phyloP scores from a whole-genome alignment of 768 basidiomycete genomes.

The Mycena sanguinolenta region DNA sequence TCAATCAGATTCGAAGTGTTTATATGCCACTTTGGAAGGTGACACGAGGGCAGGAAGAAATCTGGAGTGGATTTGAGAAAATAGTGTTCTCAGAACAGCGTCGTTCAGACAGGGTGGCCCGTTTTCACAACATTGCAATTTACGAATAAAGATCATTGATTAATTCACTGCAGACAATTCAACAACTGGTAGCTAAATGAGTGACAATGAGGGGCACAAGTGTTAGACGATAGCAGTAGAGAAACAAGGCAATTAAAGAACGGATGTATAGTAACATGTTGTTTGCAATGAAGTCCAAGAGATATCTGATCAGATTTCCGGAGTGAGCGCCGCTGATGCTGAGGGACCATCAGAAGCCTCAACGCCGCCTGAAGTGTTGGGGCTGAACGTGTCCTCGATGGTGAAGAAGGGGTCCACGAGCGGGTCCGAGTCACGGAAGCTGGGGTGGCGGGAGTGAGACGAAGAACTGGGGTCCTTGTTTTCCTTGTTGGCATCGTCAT shows the following conservation, averaged over 20 bases:
- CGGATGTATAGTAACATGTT: too few relatives aligned
- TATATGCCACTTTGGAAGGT: slow-evolving; percentile 56
- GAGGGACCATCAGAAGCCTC: too few relatives aligned
- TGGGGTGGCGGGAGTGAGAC: not conserved
- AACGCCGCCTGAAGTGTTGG: too few relatives aligned
- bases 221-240: too few relatives aligned
- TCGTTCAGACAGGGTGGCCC: slow-evolving; percentile 47
- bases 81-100: slow-evolving; percentile 54
- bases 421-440: not conserved
- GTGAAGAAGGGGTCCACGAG: too few relatives aligned
- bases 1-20: slow-evolving; percentile 57
- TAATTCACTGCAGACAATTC: not conserved
- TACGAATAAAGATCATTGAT: slow-evolving; percentile 27
- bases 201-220: not conserved
- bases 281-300: too few relatives aligned
- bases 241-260: too few relatives aligned
- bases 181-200: not conserved
- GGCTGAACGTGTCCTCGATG: too few relatives aligned
- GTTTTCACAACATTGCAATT: slow-evolving; percentile 48
- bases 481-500: not conserved
- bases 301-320: too few relatives aligned
- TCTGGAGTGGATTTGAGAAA: slow-evolving; percentile 52
- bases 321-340: not conserved
- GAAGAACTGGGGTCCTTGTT: slow-evolving; percentile 1
- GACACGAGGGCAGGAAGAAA: slow-evolving; percentile 42